Evolutionary conservation across 23 red algal genomes (phyloP).

Genomic region (Cyanidium caldarium): DNA sequence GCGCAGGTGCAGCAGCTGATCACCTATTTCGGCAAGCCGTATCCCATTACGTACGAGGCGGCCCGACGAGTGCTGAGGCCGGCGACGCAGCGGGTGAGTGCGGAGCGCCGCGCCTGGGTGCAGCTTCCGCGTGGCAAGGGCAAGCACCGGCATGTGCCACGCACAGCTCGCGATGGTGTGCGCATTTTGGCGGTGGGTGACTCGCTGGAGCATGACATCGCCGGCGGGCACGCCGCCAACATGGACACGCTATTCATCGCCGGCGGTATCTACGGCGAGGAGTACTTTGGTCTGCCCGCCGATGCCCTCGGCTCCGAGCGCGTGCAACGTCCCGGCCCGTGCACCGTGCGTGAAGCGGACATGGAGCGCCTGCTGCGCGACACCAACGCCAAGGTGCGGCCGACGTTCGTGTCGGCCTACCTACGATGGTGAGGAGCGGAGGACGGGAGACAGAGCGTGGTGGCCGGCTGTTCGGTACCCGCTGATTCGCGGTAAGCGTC

Average conservation of each 20-base stretch:
- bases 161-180: too few species aligned
- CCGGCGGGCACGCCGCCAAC: constrained; percentile 26
- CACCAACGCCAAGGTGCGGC: background rate
- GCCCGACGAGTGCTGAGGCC: constrained; percentile 8
- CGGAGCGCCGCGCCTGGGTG: background rate
- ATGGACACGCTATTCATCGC: constrained; percentile 40
- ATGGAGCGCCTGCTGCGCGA: background rate
- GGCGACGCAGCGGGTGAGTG: too few species aligned
- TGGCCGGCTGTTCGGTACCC: too few species aligned
- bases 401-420: background rate
- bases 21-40: constrained; percentile 39
- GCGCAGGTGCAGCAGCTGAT: background rate
- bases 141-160: too few species aligned
- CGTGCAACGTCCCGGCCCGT: background rate
- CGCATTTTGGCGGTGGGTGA: constrained; percentile 43
- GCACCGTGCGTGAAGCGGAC: background rate
- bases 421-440: constrained; percentile 2
- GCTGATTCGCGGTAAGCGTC: too few species aligned
- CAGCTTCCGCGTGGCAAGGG: background rate
- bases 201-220: constrained; percentile 45
- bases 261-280: constrained; percentile 48
- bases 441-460: too few species aligned
- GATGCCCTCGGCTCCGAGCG: background rate
- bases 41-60: constrained; percentile 17
- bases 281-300: background rate